phyloP scores from a whole-genome alignment of 1,139 yeast genomes.

The Nakaseomyces kungkrabaensis region DNA sequence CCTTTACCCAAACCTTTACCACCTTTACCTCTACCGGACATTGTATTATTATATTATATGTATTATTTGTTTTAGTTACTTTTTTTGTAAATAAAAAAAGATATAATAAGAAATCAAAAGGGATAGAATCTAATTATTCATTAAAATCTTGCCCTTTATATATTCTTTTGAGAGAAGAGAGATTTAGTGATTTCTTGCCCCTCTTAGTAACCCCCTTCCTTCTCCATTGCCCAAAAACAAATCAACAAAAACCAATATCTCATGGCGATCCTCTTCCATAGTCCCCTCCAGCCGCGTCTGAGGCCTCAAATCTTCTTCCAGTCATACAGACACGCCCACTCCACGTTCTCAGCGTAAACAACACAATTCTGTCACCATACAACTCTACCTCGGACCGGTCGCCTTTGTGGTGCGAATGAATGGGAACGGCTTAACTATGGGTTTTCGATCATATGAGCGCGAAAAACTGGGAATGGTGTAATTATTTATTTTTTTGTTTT shows the following conservation, averaged over 20 bases:
- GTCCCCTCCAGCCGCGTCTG: neutral
- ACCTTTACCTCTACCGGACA: conserved; percentile 99
- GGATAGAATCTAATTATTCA: neutral
- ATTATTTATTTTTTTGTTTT: neutral
- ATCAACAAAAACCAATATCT: no score
- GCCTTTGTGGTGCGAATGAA: conserved; percentile 1
- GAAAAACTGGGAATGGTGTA: conserved; percentile 1
- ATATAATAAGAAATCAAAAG: neutral
- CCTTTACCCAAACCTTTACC: conserved; percentile 99
- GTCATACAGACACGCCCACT: neutral
- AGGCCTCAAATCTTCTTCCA: neutral
- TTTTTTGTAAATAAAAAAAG: conserved; percentile 5
- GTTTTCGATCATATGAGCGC: neutral
- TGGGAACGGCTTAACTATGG: conserved; percentile 1
- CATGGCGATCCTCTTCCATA: no score
- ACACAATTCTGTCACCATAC: neutral
- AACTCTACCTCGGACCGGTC: neutral
- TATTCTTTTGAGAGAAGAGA: neutral
- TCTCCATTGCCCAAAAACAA: no score
- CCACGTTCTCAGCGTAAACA: neutral
- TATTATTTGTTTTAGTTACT: conserved; percentile 13
- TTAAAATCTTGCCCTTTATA: neutral
- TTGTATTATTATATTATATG: conserved; percentile 32
- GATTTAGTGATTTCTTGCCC: no score
- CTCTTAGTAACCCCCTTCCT: no score